These are phyloP conservation scores for Parachaetomium inaequale DNA, from an alignment of 495 filamentous ascomycete species.

Conservation along the genomic window DNA sequence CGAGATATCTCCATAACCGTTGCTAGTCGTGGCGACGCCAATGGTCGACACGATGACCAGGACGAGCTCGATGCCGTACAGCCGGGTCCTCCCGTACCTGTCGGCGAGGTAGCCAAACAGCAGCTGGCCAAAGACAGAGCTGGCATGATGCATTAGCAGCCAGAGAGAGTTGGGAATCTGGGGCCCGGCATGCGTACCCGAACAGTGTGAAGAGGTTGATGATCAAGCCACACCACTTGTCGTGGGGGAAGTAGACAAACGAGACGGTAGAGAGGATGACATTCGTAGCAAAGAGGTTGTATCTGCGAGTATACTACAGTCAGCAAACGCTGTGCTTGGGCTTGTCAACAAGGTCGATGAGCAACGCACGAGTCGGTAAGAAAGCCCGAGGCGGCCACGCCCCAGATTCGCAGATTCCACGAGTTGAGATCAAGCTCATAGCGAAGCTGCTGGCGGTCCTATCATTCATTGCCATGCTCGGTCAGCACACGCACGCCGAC, in stretches of 20 bases:
- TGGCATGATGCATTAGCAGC: not conserved
- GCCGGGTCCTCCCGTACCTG: constrained; percentile 66
- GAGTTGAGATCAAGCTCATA: constrained; percentile 39
- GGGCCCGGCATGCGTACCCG: constrained; percentile 39
- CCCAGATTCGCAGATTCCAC: constrained; percentile 42
- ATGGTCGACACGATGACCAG: constrained; percentile 73
- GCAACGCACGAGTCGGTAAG: constrained; percentile 60
- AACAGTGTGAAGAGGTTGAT: constrained; percentile 61
- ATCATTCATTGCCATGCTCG: not conserved
- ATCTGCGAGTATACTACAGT: constrained; percentile 19
- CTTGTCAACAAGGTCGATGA: not conserved
- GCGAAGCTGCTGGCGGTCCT: constrained; percentile 37
- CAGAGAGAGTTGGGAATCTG: not conserved
- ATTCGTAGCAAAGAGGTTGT: constrained; percentile 63
- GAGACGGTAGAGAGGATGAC: constrained; percentile 59
- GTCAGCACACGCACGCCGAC: constrained; percentile 1
- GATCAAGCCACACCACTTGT: constrained; percentile 30
- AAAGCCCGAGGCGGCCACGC: constrained; percentile 64
- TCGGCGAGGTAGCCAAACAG: constrained; percentile 73
- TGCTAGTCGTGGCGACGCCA: constrained; percentile 59
- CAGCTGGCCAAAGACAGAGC: constrained; percentile 58
- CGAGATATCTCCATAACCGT: constrained; percentile 46
- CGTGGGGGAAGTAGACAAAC: constrained; percentile 58
- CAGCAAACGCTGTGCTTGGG: not conserved
- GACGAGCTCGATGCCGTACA: constrained; percentile 78